A percentile compares a stretch with the other conserved stretches of the same genome.
phyloP scores from a whole-genome alignment of 2,329 filamentous ascomycete genomes.

The Rugonectria rugulosa region DNA sequence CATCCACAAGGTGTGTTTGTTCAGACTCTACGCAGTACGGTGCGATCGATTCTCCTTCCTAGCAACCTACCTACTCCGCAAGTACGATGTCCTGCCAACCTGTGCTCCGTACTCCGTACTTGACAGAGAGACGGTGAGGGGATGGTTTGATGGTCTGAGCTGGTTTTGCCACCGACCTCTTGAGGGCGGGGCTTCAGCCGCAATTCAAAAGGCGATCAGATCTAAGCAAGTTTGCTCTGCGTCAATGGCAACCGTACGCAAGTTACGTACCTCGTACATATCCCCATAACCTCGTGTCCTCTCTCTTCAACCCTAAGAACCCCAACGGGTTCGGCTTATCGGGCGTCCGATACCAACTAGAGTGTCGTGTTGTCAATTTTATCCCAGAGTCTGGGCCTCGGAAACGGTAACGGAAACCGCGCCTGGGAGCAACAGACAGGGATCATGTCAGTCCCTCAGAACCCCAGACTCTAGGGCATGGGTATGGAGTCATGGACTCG shows the following conservation, averaged over 20 bases:
- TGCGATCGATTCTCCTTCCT: background rate
- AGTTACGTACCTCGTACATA: background rate
- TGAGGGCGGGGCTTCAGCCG: conserved; percentile 8
- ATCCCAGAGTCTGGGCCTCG: conserved; percentile 3
- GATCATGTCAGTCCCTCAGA: conserved; percentile 15
- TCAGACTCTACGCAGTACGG: background rate
- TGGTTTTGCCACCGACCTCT: background rate
- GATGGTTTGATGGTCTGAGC: background rate
- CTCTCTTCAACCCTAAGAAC: background rate
- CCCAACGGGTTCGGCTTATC: conserved; percentile 3
- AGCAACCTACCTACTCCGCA: no score
- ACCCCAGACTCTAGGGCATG: conserved; percentile 21
- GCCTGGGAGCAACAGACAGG: conserved; percentile 17
- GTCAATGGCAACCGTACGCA: background rate
- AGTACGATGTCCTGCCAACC: conserved; percentile 4
- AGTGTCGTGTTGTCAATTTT: background rate
- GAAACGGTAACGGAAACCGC: conserved; percentile 20
- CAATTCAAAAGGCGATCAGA: conserved; percentile 10
- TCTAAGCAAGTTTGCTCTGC: background rate
- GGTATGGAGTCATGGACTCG: conserved; percentile 5
- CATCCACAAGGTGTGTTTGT: background rate
- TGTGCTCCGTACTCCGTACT: background rate
- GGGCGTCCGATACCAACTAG: conserved; percentile 11
- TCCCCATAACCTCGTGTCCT: background rate
- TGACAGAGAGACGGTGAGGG: background rate